phyloP scores from a whole-genome alignment of 2,329 filamentous ascomycete species.

The Colletotrichum sp. region DNA sequence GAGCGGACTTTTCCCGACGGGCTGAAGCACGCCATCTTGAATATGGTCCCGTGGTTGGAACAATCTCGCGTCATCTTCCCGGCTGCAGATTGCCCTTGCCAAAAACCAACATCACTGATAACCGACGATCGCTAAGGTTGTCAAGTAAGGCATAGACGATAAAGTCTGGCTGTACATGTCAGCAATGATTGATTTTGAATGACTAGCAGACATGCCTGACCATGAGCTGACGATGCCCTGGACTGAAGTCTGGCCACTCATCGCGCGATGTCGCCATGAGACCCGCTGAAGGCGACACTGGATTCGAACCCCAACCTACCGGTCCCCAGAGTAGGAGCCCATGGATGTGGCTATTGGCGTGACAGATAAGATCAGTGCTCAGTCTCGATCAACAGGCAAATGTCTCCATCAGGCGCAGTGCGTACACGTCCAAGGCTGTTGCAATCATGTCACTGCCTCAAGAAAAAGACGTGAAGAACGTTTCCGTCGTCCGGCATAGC shows the following conservation, averaged over 20 bases:
- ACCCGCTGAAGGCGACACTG: conserved; percentile 11
- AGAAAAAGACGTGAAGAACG: not conserved
- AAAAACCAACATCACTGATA: not conserved
- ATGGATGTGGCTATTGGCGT: not conserved
- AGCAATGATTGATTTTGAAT: not conserved
- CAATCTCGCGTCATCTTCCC: not conserved
- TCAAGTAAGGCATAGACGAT: not conserved
- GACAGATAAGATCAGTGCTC: not conserved
- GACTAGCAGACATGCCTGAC: not conserved
- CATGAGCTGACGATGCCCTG: not conserved
- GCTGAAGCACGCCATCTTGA: not conserved
- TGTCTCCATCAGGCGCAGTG: not conserved
- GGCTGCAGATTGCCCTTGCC: not conserved
- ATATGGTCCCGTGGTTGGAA: not conserved
- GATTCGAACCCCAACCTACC: not conserved
- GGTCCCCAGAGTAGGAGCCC: not conserved
- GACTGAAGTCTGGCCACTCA: not conserved
- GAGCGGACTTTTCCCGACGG: not conserved
- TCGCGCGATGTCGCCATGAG: conserved; percentile 14
- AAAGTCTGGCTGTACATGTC: not conserved
- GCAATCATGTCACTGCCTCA: not conserved
- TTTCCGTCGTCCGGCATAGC: not conserved
- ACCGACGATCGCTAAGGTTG: not conserved
- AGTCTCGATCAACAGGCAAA: not conserved
- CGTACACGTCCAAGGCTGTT: not conserved